Percentiles rank a stretch among this genome's conserved stretches.
These are phyloP conservation scores for Penicillium sp. DNA, from an alignment of 2,329 filamentous ascomycete species.

Conservation along the genomic window DNA sequence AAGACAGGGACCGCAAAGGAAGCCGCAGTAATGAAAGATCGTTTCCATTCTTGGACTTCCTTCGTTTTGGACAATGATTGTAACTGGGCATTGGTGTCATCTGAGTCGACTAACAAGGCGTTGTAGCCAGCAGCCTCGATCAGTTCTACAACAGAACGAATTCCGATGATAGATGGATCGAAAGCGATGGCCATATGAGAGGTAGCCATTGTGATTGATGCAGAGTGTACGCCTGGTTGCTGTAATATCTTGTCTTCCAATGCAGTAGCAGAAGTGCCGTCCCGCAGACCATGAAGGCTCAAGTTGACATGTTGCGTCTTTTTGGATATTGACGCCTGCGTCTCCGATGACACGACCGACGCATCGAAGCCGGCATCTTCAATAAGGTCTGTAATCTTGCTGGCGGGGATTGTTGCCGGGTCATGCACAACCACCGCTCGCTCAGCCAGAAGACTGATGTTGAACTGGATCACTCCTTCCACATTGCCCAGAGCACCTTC, in stretches of 20 bases:
- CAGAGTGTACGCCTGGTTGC: slow-evolving; percentile 69
- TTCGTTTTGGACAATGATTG: slow-evolving; percentile 94
- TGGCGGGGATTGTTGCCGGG: slow-evolving; percentile 62
- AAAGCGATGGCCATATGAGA: slow-evolving; percentile 72
- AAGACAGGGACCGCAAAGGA: slow-evolving; percentile 87
- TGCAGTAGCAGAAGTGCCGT: slow-evolving; percentile 65
- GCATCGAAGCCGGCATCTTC: slow-evolving; percentile 90
- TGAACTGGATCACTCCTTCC: slow-evolving; percentile 80
- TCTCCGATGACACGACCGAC: slow-evolving; percentile 70
- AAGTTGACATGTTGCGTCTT: slow-evolving; percentile 65
- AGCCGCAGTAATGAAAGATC: slow-evolving; percentile 71
- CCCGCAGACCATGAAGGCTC: slow-evolving; percentile 75
- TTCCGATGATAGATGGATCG: slow-evolving; percentile 66
- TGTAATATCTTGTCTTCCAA: slow-evolving; percentile 66
- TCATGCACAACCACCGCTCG: slow-evolving; percentile 86
- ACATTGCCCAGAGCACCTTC: slow-evolving; percentile 75
- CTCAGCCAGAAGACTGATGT: slow-evolving; percentile 90
- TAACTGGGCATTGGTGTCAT: slow-evolving; percentile 95
- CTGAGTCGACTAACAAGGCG: slow-evolving; percentile 80
- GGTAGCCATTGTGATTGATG: slow-evolving; percentile 67
- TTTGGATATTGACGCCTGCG: slow-evolving; percentile 55
- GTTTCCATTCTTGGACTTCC: slow-evolving; percentile 90
- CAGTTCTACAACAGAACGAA: slow-evolving; percentile 75
- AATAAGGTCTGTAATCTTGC: slow-evolving; percentile 75
- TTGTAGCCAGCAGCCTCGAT: slow-evolving; percentile 83